A percentile compares a stretch with the other conserved stretches of the same genome.
These are phyloP conservation scores for Ganoderma multipileum DNA, from an alignment of 1,284 basidiomycete species.

Conservation along the genomic window DNA sequence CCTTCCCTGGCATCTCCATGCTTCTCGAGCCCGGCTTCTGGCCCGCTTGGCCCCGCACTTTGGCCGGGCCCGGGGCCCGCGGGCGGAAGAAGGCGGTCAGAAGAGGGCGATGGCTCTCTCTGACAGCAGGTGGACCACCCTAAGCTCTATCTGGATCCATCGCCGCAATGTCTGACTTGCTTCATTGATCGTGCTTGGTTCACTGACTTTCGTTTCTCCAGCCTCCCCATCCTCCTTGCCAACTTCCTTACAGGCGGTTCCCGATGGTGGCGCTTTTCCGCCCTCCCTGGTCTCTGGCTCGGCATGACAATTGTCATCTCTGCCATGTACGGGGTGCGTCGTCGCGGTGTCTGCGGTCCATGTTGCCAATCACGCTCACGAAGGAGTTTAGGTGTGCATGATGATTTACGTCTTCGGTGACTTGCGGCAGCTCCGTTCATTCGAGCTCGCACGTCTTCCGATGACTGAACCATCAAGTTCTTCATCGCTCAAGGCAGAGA, in stretches of 20 bases:
- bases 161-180: background rate
- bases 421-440: constrained; percentile 76
- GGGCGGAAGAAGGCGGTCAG: background rate
- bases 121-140: constrained; percentile 1
- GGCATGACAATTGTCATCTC: constrained; percentile 68
- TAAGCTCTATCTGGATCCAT: background rate
- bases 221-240: constrained; percentile 57
- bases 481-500: constrained; percentile 1
- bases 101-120: background rate
- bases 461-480: constrained; percentile 52
- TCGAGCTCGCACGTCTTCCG: constrained; percentile 72
- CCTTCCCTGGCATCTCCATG: constrained; percentile 10
- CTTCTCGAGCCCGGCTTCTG: constrained; percentile 34
- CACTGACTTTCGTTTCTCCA: constrained; percentile 44
- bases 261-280: constrained; percentile 64
- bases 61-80: constrained; percentile 6
- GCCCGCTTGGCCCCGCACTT: constrained; percentile 9
- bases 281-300: constrained; percentile 73
- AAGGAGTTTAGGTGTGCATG: constrained; percentile 47
- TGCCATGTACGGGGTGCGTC: constrained; percentile 64
- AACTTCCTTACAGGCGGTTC: constrained; percentile 51
- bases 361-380: background rate
- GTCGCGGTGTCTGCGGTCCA: background rate
- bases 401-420: constrained; percentile 86
- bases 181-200: constrained; percentile 11